Conservation (phyloP, 139 green algal species). For the Mesotaenium endlicherianum region DNA sequence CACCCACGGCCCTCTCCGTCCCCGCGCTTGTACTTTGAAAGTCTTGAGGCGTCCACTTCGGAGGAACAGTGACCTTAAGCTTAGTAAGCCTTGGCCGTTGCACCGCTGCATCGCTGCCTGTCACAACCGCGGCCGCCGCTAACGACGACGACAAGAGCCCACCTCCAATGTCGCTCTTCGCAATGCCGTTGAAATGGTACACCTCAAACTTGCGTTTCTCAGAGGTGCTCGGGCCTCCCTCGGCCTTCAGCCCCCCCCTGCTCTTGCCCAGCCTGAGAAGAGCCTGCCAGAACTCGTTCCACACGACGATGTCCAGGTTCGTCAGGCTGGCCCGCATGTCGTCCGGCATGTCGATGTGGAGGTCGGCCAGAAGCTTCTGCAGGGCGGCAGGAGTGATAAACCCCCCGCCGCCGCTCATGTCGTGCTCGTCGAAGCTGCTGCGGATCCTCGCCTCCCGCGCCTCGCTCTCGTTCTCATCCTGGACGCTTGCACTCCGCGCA, state of each 20-base stretch:
- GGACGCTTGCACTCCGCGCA: conserved; percentile 13
- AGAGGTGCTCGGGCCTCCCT: not conserved
- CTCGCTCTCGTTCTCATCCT: conserved; percentile 42
- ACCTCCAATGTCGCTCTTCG: conserved; percentile 25
- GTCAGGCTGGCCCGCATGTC: not conserved
- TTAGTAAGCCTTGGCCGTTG: conserved; percentile 33
- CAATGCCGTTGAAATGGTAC: conserved; percentile 54
- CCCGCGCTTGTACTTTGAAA: not conserved
- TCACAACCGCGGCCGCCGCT: not conserved
- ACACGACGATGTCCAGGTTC: conserved; percentile 17
- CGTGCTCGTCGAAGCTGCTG: conserved; percentile 19
- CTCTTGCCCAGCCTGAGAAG: conserved; percentile 10
- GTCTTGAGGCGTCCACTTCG: conserved; percentile 35
- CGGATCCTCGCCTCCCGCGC: conserved; percentile 2
- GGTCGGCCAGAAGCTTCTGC: conserved; percentile 1
- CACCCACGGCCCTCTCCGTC: not conserved
- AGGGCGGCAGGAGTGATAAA: conserved; percentile 39
- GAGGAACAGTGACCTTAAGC: conserved; percentile 37
- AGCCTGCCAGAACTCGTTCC: conserved; percentile 49
- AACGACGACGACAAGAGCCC: not conserved
- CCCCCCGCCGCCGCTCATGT: conserved; percentile 38
- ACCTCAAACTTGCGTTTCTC: conserved; percentile 36
- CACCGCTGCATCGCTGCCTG: not conserved
- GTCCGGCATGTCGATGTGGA: conserved; percentile 13
- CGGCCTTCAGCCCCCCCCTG: conserved; percentile 16